Conservation (phyloP, 208 protist species). For the Naegleria gruberi region DNA sequence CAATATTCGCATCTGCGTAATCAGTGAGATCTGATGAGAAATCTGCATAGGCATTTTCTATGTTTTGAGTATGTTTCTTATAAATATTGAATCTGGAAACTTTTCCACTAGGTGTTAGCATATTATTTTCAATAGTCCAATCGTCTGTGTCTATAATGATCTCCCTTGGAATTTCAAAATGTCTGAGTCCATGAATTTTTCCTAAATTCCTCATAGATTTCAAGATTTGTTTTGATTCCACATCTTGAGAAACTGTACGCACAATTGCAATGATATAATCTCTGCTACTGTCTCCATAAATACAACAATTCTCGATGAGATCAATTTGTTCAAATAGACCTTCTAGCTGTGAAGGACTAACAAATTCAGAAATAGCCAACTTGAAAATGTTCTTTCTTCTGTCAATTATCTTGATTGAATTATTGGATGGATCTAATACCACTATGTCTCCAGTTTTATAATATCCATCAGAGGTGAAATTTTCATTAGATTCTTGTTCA, state of each 20-base stretch:
- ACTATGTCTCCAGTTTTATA: slow-evolving; percentile 39
- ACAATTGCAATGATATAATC: background rate
- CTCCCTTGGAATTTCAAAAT: background rate
- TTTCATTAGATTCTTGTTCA: slow-evolving; percentile 35
- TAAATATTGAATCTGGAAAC: background rate
- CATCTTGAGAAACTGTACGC: background rate
- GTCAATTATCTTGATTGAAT: slow-evolving; percentile 27
- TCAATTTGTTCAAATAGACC: background rate
- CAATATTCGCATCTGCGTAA: background rate
- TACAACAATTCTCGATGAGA: background rate
- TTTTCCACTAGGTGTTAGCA: background rate
- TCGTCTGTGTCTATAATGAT: background rate
- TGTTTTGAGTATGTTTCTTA: background rate
- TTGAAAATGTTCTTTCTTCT: slow-evolving; percentile 8
- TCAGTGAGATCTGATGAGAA: background rate
- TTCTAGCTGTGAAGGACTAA: background rate
- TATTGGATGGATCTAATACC: background rate
- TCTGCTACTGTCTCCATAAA: background rate
- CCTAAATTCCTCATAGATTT: background rate
- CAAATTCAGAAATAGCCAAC: background rate
- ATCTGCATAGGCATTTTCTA: background rate
- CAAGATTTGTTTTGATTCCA: background rate
- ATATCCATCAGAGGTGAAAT: slow-evolving; percentile 53
- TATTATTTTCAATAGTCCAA: background rate
- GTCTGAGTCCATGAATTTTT: background rate